These are phyloP conservation scores for Hymenoscyphus infarciens DNA, from an alignment of 2,329 filamentous ascomycete genomes.

Conservation along the genomic window DNA sequence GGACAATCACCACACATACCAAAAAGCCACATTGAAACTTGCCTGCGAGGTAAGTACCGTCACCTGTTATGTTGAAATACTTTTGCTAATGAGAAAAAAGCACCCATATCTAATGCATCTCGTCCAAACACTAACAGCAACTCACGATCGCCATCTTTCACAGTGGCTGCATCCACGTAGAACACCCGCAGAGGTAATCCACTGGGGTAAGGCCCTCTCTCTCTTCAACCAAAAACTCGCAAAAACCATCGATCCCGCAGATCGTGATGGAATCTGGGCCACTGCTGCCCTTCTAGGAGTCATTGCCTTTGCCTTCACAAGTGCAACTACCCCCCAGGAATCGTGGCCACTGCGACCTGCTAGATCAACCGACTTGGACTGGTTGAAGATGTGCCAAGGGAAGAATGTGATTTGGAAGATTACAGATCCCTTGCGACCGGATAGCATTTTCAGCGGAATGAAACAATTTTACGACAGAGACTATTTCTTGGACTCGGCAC, in stretches of 20 bases:
- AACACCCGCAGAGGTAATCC: conserved; percentile 40
- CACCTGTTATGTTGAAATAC: too few relatives aligned
- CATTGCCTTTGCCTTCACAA: conserved; percentile 44
- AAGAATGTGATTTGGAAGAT: conserved; percentile 53
- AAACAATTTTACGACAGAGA: background rate
- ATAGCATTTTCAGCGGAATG: conserved; percentile 43
- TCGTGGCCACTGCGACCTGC: conserved; percentile 54
- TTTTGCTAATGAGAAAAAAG: conserved; percentile 9
- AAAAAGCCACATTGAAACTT: conserved; percentile 20
- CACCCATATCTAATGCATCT: conserved; percentile 46
- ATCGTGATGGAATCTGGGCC: conserved; percentile 48
- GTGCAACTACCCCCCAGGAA: conserved; percentile 41
- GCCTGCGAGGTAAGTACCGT: background rate
- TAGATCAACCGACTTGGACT: conserved; percentile 47
- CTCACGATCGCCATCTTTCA: conserved; percentile 48
- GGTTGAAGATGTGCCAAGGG: conserved; percentile 54
- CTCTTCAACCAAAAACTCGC: conserved; percentile 47
- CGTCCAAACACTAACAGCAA: conserved; percentile 48
- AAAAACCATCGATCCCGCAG: conserved; percentile 34
- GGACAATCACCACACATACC: conserved; percentile 35
- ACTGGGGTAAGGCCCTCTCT: conserved; percentile 46
- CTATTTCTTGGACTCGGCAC: background rate
- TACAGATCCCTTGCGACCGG: conserved; percentile 44
- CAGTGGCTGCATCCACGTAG: conserved; percentile 20
- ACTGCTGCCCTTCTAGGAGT: conserved; percentile 46